Evolutionary conservation across 306 rosid species (phyloP).

Genomic region (Bauhinia variegata): DNA sequence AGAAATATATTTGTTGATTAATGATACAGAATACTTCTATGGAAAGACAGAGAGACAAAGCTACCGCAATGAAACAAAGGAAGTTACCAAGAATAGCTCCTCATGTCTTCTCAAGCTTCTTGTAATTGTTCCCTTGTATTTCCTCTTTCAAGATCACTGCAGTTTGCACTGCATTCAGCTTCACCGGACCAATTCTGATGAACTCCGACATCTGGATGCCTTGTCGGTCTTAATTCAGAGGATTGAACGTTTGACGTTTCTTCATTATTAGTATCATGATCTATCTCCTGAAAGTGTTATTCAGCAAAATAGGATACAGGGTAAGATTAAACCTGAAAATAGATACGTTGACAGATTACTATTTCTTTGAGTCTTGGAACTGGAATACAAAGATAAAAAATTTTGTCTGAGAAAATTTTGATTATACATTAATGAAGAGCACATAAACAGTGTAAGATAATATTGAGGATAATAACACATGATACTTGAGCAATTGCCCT

Average conservation of each 20-base stretch:
- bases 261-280: constrained; percentile 30
- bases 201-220: constrained; percentile 36
- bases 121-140: constrained; percentile 21
- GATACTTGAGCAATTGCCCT: constrained; percentile 4
- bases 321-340: constrained; percentile 13
- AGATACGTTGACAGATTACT: background rate
- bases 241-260: constrained; percentile 35
- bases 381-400: background rate
- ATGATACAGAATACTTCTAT: background rate
- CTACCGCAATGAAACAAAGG: background rate
- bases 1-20: background rate
- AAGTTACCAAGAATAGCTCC: constrained; percentile 31
- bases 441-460: background rate
- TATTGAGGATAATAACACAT: constrained; percentile 1
- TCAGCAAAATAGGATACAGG: background rate
- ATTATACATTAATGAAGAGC: background rate
- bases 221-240: constrained; percentile 39
- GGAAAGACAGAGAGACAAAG: background rate
- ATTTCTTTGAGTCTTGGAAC: background rate
- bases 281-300: constrained; percentile 11
- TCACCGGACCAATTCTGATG: constrained; percentile 40
- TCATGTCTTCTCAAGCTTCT: constrained; percentile 27
- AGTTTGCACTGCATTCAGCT: constrained; percentile 31
- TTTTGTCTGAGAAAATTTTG: background rate
- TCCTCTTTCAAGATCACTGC: constrained; percentile 42